Evolutionary conservation across 208 protist genomes (phyloP).

Genomic region (Wallacemonas sp.): DNA sequence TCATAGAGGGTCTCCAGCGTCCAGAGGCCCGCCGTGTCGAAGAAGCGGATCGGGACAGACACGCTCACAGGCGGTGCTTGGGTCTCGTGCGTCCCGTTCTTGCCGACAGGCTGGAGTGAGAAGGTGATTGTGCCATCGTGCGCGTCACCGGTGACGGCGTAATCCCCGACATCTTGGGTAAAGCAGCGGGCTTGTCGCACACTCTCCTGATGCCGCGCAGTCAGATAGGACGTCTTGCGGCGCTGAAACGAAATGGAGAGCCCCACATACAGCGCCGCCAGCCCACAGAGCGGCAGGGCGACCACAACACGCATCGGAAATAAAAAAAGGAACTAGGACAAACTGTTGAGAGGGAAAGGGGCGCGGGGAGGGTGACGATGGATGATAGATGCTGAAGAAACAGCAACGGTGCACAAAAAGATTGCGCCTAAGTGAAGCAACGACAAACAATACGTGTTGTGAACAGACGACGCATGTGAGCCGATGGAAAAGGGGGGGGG

Average conservation of each 20-base stretch:
- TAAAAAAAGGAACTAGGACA: too few relatives aligned
- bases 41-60: background rate
- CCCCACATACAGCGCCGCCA: background rate
- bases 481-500: too few relatives aligned
- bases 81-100: background rate
- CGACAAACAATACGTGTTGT: too few relatives aligned
- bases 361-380: too few relatives aligned
- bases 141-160: background rate
- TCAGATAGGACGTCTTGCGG: background rate
- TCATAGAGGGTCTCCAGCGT: constrained; percentile 22
- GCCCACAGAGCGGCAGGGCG: background rate
- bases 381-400: too few relatives aligned
- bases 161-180: background rate
- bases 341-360: too few relatives aligned
- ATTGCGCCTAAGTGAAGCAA: too few relatives aligned
- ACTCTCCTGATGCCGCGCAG: background rate
- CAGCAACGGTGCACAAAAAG: too few relatives aligned
- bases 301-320: background rate
- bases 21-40: background rate
- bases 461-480: too few relatives aligned
- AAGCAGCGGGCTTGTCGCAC: background rate
- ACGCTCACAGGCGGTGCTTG: background rate
- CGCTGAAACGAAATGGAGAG: background rate
- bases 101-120: background rate
- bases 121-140: background rate